A percentile compares a stretch with the other conserved stretches of the same genome.
These are phyloP conservation scores for Amylocystis lapponica DNA, from an alignment of 768 basidiomycete species.

Conservation along the genomic window DNA sequence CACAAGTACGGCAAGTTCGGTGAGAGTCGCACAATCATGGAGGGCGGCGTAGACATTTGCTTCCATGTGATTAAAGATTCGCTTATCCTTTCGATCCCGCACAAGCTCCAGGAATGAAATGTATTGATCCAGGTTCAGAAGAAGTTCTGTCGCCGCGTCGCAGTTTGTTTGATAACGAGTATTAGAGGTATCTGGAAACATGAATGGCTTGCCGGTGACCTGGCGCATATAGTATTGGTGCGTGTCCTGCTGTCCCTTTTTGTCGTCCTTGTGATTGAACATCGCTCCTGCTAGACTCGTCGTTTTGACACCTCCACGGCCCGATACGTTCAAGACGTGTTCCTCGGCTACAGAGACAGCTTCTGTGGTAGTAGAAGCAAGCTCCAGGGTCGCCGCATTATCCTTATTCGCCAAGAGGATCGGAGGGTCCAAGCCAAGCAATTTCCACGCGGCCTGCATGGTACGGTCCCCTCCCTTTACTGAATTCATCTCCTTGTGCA, in stretches of 20 bases:
- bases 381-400: slow-evolving; percentile 6
- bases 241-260: slow-evolving; percentile 29
- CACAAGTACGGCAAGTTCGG: slow-evolving; percentile 1
- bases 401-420: slow-evolving; percentile 10
- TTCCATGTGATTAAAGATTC: slow-evolving; percentile 29
- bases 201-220: slow-evolving; percentile 11
- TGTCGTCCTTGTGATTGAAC: slow-evolving; percentile 31
- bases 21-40: slow-evolving; percentile 10
- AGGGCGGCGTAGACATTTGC: slow-evolving; percentile 11
- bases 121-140: slow-evolving; percentile 20
- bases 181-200: slow-evolving; percentile 33
- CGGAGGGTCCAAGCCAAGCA: not conserved
- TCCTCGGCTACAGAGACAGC: not conserved
- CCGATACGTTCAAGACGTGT: not conserved
- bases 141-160: slow-evolving; percentile 22
- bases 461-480: no score
- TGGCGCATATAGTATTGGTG: slow-evolving; percentile 18
- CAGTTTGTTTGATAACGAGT: slow-evolving; percentile 29
- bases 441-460: slow-evolving; percentile 7
- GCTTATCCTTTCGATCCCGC: slow-evolving; percentile 21
- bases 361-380: not conserved
- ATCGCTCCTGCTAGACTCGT: slow-evolving; percentile 23
- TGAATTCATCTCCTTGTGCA: no score
- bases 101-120: slow-evolving; percentile 23
- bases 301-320: slow-evolving; percentile 21